Percentiles rank a stretch among this genome's conserved stretches.
Evolutionary conservation across 495 filamentous ascomycete genomes (phyloP).

Genomic region (Haplographium delicatum): DNA sequence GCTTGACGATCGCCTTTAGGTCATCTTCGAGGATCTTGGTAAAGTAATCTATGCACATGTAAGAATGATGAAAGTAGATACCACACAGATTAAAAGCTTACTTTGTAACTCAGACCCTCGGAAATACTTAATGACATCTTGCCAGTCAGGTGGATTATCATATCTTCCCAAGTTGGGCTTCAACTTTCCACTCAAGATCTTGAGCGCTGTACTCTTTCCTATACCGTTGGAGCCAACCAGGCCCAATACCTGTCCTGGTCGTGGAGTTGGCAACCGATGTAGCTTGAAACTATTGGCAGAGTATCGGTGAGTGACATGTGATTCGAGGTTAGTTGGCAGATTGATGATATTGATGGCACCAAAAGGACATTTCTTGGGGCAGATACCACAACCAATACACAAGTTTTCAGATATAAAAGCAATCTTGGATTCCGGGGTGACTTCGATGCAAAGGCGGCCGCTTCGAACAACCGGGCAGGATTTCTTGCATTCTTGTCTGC

Average conservation of each 20-base stretch:
- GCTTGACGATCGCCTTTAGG: slow-evolving; percentile 95
- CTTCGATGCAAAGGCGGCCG: slow-evolving; percentile 96
- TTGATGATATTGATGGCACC: slow-evolving; percentile 99
- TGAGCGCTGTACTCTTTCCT: slow-evolving; percentile 96
- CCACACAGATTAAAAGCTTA: slow-evolving; percentile 34
- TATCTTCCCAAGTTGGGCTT: slow-evolving; percentile 95
- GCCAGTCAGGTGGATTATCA: slow-evolving; percentile 97
- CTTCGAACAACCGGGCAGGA: slow-evolving; percentile 96
- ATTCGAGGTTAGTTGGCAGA: slow-evolving; percentile 96
- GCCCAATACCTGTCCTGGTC: slow-evolving; percentile 94
- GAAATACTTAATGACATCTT: slow-evolving; percentile 97
- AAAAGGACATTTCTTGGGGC: slow-evolving; percentile 99
- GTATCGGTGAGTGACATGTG: slow-evolving; percentile 95
- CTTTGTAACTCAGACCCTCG: slow-evolving; percentile 95
- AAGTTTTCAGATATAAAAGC: slow-evolving; percentile 95
- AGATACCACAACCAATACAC: slow-evolving; percentile 98
- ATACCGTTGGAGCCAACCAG: slow-evolving; percentile 99
- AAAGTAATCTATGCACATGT: slow-evolving; percentile 75
- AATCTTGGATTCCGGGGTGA: slow-evolving; percentile 82
- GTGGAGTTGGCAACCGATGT: slow-evolving; percentile 89
- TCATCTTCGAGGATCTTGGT: slow-evolving; percentile 96
- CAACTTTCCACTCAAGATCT: slow-evolving; percentile 95
- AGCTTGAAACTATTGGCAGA: slow-evolving; percentile 99
- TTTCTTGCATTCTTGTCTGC: slow-evolving; percentile 98
- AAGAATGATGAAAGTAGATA: slow-evolving; percentile 12